Base-by-base conservation (phyloP, 2,329 filamentous ascomycete genomes). In the Sclerotinia borealis region DNA sequence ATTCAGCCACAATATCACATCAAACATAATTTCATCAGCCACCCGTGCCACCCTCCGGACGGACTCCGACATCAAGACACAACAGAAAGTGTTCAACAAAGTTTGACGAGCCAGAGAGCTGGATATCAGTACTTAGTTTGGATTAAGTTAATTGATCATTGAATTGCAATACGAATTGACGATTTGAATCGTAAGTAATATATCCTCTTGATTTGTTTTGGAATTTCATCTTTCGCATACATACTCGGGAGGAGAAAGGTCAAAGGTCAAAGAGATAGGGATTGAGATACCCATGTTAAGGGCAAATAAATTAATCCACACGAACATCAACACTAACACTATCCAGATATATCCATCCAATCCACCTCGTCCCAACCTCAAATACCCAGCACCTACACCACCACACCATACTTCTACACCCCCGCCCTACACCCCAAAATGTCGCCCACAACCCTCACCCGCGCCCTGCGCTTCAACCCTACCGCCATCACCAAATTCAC, bases 381-480 rank as follows among this genome's bases (percentile, higher is more conserved):
- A n/a, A 7, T 8, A 50, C 22, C 22, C n/a, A 25, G 31, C 36
- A 54, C 37, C 25, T 10, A n/a, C 7, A 31, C 31, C 34, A n/a
- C 11, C 6, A 39, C 7, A 17, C 25, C 17, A 17, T 9, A 25
- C 25, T 25, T n/a, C 52, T 43, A 56, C 22, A 27, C 34, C 43
- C 37, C 36, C 11, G 45, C 37, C 4, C 11, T 25, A 27, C 17
- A 25, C 15, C 49, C 34, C 29, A 25, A 15, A 47, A 56, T 56
- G 51, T 25, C 54, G 1, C 27, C 43, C 2, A 39, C 51, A 48
- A 50, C 49, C 8, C 43, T 45, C 47, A 47, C 55, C 25, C 55
- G 45, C 29, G 39, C 47, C n/a, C 56, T 61, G 19, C 62, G 55
- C 47, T 64, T 52, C 48, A 52, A 60, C 6, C 48, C 56, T 10